A percentile compares a stretch with the other conserved stretches of the same genome.
phyloP scores from a whole-genome alignment of 345 rosid species.

The Linum trigynum region DNA sequence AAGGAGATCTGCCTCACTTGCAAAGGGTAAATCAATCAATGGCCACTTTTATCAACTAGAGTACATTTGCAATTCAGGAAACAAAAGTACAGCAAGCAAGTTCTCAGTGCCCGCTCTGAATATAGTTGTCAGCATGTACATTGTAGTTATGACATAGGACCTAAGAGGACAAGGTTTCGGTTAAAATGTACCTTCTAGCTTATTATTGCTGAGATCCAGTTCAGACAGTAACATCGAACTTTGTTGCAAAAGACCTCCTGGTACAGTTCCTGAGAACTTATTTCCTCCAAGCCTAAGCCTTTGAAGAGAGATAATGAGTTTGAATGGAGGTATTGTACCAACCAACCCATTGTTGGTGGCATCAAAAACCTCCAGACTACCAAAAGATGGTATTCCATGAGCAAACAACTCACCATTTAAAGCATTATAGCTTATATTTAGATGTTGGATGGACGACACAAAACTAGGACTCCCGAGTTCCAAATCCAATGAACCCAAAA shows the following conservation, averaged over 20 bases:
- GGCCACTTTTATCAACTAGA: too few species aligned
- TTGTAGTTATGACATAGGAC: too few species aligned
- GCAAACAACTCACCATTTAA: slow-evolving; percentile 59
- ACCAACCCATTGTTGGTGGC: slow-evolving; percentile 61
- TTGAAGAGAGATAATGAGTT: slow-evolving; percentile 64
- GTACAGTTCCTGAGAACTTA: slow-evolving; percentile 53
- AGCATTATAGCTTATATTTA: slow-evolving; percentile 56
- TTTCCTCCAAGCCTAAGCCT: slow-evolving; percentile 64
- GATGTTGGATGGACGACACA: slow-evolving; percentile 48
- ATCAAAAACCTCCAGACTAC: slow-evolving; percentile 82
- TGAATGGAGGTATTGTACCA: slow-evolving; percentile 64
- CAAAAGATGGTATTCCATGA: slow-evolving; percentile 71
- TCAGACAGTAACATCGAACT: slow-evolving; percentile 71
- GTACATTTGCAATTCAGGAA: too few species aligned
- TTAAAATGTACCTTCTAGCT: slow-evolving; percentile 51
- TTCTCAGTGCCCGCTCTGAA: too few species aligned
- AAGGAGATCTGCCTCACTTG: too few species aligned
- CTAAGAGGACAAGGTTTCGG: background rate
- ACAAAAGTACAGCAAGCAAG: too few species aligned
- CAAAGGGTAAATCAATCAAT: too few species aligned
- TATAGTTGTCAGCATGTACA: too few species aligned
- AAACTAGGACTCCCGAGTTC: slow-evolving; percentile 53
- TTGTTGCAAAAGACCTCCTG: slow-evolving; percentile 58
- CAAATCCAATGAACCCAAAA: slow-evolving; percentile 69
- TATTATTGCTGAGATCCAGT: slow-evolving; percentile 75